phyloP scores from a whole-genome alignment of 2,329 filamentous ascomycete species.

The Fusarium duplospermum region DNA sequence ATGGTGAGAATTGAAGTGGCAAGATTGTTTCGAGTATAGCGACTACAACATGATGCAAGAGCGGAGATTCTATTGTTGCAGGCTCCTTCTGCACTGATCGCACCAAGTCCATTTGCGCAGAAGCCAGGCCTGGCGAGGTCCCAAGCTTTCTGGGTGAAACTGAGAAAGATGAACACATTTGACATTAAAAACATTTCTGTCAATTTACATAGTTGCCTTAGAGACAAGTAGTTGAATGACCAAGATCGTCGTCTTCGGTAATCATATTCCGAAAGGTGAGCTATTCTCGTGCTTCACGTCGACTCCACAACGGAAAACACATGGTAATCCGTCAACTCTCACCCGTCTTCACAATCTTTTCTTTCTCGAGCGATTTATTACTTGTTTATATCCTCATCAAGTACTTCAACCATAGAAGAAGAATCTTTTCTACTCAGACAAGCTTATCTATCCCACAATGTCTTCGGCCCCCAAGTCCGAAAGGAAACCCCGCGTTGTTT shows the following conservation, averaged over 20 bases:
- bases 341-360: not conserved
- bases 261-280: not conserved
- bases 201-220: not conserved
- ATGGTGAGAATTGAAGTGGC: not conserved
- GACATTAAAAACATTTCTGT: not conserved
- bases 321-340: not conserved
- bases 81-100: not conserved
- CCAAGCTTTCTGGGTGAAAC: not conserved
- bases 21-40: not conserved
- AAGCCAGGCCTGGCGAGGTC: not conserved
- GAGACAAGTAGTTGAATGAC: not conserved
- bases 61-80: not conserved
- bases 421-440: not conserved
- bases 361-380: not conserved
- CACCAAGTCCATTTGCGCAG: not conserved
- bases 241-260: not conserved
- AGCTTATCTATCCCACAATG: not conserved
- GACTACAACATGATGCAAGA: not conserved
- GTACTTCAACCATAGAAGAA: not conserved
- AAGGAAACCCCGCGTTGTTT: conserved; percentile 54
- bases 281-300: not conserved
- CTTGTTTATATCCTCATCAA: not conserved
- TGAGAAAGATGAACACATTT: not conserved
- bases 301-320: not conserved
- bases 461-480: not conserved